A percentile compares a stretch with the other conserved stretches of the same genome.
phyloP scores from a whole-genome alignment of 495 filamentous ascomycete species.

The Aspergillus taichungensis region DNA sequence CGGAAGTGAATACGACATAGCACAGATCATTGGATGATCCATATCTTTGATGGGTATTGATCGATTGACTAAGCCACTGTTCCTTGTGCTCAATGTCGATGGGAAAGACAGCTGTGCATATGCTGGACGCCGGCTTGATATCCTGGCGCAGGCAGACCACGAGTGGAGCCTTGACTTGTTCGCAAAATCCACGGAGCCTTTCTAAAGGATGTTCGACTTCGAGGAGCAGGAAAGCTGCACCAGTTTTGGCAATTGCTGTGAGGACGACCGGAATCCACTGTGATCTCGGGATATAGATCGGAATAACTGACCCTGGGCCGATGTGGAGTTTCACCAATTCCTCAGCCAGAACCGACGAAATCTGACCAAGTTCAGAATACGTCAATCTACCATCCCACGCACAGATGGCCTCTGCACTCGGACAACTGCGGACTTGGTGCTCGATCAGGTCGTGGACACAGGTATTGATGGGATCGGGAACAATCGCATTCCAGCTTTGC shows the following conservation, averaged over 20 bases:
- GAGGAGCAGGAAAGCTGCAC: constrained; percentile 39
- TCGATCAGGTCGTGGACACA: constrained; percentile 12
- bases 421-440: constrained; percentile 7
- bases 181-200: constrained; percentile 5
- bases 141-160: too few species aligned
- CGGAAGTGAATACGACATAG: too few species aligned
- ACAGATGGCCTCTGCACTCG: constrained; percentile 11
- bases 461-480: not conserved
- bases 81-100: too few species aligned
- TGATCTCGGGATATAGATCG: constrained; percentile 38
- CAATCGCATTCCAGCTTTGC: constrained; percentile 1
- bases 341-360: constrained; percentile 3
- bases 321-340: constrained; percentile 22
- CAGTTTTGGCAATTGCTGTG: constrained; percentile 34
- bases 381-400: constrained; percentile 13
- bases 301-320: constrained; percentile 25
- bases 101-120: too few species aligned
- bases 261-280: constrained; percentile 31
- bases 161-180: constrained; percentile 1
- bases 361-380: constrained; percentile 15
- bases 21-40: too few species aligned
- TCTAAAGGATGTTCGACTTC: constrained; percentile 37
- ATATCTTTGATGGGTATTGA: too few species aligned
- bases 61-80: too few species aligned
- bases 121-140: too few species aligned